These are phyloP conservation scores for Cinnamomum micranthum DNA, from an alignment of 164 flowering plant species.

Conservation along the genomic window DNA sequence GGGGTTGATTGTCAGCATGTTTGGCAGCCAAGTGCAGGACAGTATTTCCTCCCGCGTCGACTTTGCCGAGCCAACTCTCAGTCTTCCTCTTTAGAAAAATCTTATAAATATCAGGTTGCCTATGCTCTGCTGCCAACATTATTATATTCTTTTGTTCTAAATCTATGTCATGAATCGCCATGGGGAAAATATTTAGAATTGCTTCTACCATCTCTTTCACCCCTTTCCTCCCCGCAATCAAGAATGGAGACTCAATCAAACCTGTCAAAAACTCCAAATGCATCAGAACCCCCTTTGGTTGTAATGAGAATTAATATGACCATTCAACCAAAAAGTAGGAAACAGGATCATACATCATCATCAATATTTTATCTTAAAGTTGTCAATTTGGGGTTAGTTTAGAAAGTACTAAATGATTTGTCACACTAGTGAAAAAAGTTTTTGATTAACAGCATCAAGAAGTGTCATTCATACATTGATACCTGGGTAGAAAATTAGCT, in stretches of 20 bases:
- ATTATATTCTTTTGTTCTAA: constrained; percentile 28
- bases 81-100: constrained; percentile 10
- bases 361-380: not conserved
- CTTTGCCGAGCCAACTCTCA: constrained; percentile 22
- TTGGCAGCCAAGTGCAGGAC: constrained; percentile 38
- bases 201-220: constrained; percentile 32
- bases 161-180: constrained; percentile 32
- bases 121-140: constrained; percentile 35
- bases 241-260: constrained; percentile 25
- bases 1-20: constrained; percentile 24
- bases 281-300: not conserved
- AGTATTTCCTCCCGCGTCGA: constrained; percentile 35
- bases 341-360: not conserved
- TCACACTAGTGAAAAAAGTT: too few relatives aligned
- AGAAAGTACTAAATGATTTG: too few relatives aligned
- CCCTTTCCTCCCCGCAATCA: constrained; percentile 37
- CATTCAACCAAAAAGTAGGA: not conserved
- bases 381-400: not conserved
- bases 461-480: too few relatives aligned
- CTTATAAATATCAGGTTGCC: constrained; percentile 34
- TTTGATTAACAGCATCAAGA: too few relatives aligned
- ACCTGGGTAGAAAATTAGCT: too few relatives aligned
- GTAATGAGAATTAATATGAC: not conserved
- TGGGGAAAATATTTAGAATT: constrained; percentile 23
- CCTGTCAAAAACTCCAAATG: not conserved